Percentiles rank a stretch among this genome's conserved stretches.
Conservation (phyloP, 768 basidiomycete species). For the Crepidotus variabilis region DNA sequence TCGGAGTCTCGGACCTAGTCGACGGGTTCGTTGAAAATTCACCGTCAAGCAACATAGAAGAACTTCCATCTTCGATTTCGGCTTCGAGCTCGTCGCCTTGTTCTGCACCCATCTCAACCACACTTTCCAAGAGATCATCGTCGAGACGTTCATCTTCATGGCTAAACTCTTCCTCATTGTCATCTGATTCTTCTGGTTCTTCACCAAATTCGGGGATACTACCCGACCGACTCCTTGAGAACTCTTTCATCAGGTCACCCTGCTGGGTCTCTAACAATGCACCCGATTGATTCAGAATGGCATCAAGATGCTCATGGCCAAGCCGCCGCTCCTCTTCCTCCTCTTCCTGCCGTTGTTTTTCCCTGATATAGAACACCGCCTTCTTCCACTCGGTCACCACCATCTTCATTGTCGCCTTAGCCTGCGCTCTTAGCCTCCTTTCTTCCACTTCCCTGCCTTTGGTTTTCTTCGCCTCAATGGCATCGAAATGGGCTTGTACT, state of each 20-base stretch:
- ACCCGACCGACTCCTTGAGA: slow-evolving; percentile 56
- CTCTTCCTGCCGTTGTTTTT: slow-evolving; percentile 54
- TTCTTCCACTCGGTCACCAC: slow-evolving; percentile 84
- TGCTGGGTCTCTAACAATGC: slow-evolving; percentile 84
- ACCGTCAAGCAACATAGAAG: slow-evolving; percentile 9
- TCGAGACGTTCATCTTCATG: slow-evolving; percentile 16
- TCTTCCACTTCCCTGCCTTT: slow-evolving; percentile 59
- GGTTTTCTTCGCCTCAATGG: slow-evolving; percentile 57
- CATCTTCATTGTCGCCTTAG: slow-evolving; percentile 67
- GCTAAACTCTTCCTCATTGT: slow-evolving; percentile 26
- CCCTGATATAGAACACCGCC: slow-evolving; percentile 77
- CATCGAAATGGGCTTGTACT: slow-evolving; percentile 75
- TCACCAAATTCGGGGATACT: slow-evolving; percentile 35
- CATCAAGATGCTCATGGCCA: slow-evolving; percentile 85
- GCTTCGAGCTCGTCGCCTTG: slow-evolving; percentile 1
- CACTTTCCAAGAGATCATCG: slow-evolving; percentile 2
- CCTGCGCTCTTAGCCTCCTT: slow-evolving; percentile 58
- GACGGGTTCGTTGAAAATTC: slow-evolving; percentile 1
- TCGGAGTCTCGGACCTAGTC: slow-evolving; percentile 10
- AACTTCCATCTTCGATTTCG: slow-evolving; percentile 9
- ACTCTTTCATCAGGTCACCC: slow-evolving; percentile 53
- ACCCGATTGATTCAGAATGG: slow-evolving; percentile 85
- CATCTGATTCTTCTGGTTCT: slow-evolving; percentile 21
- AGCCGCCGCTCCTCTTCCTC: slow-evolving; percentile 77
- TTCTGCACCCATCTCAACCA: neutral